phyloP scores from a whole-genome alignment of 345 rosid genomes.

The Trapa bicornis region DNA sequence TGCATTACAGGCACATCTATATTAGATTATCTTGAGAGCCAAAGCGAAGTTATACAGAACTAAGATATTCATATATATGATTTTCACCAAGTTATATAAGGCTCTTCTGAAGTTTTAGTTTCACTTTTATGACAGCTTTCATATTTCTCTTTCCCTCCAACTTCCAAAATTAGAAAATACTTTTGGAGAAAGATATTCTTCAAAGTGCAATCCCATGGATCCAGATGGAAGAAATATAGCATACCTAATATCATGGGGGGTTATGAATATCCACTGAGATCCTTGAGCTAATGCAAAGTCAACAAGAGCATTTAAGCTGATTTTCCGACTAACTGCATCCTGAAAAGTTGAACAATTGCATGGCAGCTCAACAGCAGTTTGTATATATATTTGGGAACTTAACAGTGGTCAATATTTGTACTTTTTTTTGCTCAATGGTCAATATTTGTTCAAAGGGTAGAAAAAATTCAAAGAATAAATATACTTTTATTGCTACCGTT shows the following conservation, averaged over 20 bases:
- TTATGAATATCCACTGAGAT: conserved; percentile 93
- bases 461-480: background rate
- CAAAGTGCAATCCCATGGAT: background rate
- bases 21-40: background rate
- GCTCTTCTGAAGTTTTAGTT: background rate
- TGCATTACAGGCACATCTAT: conserved; percentile 18
- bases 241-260: conserved; percentile 96
- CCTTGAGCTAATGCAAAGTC: conserved; percentile 79
- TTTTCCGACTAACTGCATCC: conserved; percentile 96
- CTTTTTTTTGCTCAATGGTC: too few species aligned
- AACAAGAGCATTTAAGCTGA: conserved; percentile 76
- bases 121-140: background rate
- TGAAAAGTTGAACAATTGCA: conserved; percentile 12
- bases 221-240: background rate
- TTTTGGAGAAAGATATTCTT: background rate
- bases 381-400: too few species aligned
- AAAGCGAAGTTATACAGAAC: background rate
- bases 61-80: background rate
- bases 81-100: background rate
- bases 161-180: background rate
- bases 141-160: background rate
- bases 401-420: too few species aligned
- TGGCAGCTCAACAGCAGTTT: conserved; percentile 1
- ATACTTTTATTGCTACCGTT: conserved; percentile 5
- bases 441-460: background rate